Base-by-base conservation (phyloP, 306 rosid species). In the Benincasa hispida region DNA sequence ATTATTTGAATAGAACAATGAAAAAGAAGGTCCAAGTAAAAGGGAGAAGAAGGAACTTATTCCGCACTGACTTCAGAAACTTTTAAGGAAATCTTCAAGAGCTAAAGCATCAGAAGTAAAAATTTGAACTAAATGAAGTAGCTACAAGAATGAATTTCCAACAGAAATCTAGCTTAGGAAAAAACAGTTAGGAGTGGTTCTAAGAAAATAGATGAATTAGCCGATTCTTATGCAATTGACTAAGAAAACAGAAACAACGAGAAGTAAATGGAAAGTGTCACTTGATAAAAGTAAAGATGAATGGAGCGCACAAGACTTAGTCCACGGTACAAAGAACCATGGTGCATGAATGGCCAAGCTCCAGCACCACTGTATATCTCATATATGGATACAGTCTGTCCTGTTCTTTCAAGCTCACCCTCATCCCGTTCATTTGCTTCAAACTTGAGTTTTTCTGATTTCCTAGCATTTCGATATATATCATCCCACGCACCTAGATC, bases 401-500 rank as follows among this genome's bases (percentile, higher is more conserved):
- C 97, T 24, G 91, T 90, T 85, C 99, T 89, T 91, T 92, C 96
- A 78, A 94, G 96, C 82, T 94, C 97, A 75, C 99, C 99, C 72
- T 92, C 99, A 86, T 94, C 99, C 84, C 99, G 87, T 81, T 94
- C 99, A 86, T 94, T 94, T 76, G 82, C 85, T 88, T 91, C 95
- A 84, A 90, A 94, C 83, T 81, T 90, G 69, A 90, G 88, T 75
- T 94, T 90, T 88, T 92, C 96, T 67, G 96, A 88, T 84, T 88
- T 94, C 75, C 99, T 86, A 62, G 96, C 95, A 78, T 78, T 94
- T 28, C 95, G 97, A 82, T 94, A 92, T 74, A 94, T 86, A 15
- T 89, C 90, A 85, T 92, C 91, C 99, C 99, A 94, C 41, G 74
- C 80, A 72, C 92, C 97, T 78, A 63, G 73, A 75, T 80, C 79